These are phyloP conservation scores for Ophiostoma quercus DNA, from an alignment of 2,329 filamentous ascomycete species.

Conservation along the genomic window DNA sequence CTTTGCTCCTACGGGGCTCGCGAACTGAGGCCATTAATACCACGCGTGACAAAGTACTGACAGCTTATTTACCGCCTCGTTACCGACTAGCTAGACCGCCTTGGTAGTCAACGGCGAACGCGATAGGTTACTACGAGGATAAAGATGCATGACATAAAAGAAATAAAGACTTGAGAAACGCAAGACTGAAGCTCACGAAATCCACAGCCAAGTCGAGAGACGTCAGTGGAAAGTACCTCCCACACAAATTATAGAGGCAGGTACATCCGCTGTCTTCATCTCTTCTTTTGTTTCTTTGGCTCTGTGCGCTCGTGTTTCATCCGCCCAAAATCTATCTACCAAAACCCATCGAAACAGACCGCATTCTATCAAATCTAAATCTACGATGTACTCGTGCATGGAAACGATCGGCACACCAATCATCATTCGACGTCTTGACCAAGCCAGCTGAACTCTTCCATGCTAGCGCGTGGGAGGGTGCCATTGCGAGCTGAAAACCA, in stretches of 20 bases:
- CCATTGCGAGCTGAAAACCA: constrained; percentile 14
- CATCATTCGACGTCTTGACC: not conserved
- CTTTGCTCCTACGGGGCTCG: not conserved
- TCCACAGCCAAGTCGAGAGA: not conserved
- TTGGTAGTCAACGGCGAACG: too few species aligned
- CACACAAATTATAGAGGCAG: not conserved
- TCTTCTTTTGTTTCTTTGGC: too few species aligned
- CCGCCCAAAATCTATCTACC: too few species aligned
- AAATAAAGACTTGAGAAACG: not conserved
- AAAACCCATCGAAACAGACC: not conserved
- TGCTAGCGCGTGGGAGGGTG: constrained; percentile 12
- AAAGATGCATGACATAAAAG: too few species aligned
- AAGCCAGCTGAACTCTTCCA: constrained; percentile 15
- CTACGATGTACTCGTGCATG: not conserved
- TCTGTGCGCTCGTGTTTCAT: too few species aligned
- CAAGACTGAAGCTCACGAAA: not conserved
- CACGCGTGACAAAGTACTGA: constrained; percentile 3
- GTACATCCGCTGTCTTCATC: not conserved
- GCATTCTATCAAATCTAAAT: not conserved
- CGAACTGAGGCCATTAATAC: not conserved
- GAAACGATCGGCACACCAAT: not conserved
- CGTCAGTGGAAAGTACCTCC: not conserved
- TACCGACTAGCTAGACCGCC: not conserved
- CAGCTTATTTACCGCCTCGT: not conserved
- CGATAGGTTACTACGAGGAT: not conserved